These are phyloP conservation scores for Paulownia fortunei DNA, from an alignment of 257 asterid genomes.

Conservation along the genomic window DNA sequence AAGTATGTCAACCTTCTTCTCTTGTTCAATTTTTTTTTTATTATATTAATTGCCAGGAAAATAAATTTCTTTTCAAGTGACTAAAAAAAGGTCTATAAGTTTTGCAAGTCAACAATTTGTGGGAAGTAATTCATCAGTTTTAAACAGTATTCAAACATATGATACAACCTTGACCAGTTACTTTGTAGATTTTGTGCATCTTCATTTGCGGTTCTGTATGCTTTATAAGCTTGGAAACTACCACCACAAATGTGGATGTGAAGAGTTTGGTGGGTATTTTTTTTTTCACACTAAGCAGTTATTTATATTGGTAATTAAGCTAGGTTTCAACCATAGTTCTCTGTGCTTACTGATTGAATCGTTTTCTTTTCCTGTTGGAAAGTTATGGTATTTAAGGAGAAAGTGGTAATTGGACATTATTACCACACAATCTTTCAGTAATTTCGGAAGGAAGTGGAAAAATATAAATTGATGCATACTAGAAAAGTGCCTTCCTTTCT, in stretches of 20 bases:
- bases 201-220: not conserved
- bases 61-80: not conserved
- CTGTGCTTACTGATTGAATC: not conserved
- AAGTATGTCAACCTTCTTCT: constrained; percentile 56
- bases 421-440: not conserved
- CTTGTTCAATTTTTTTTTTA: constrained; percentile 2
- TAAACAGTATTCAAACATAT: not conserved
- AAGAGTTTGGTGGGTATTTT: no score
- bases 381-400: not conserved
- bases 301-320: not conserved
- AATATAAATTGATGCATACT: not conserved
- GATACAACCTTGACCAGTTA: not conserved
- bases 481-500: no score
- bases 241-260: no score
- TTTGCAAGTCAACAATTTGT: not conserved
- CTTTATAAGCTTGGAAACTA: not conserved
- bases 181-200: no score
- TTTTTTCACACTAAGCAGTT: no score
- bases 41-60: no score
- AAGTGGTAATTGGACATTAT: not conserved
- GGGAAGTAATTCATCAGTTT: not conserved
- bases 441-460: not conserved
- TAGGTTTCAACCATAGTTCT: not conserved
- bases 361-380: no score
- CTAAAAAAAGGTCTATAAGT: not conserved